Evolutionary conservation across 2,329 filamentous ascomycete genomes (phyloP), one percentile per base, ranked within the genome.

Genomic region (Claviceps cyperi): DNA sequence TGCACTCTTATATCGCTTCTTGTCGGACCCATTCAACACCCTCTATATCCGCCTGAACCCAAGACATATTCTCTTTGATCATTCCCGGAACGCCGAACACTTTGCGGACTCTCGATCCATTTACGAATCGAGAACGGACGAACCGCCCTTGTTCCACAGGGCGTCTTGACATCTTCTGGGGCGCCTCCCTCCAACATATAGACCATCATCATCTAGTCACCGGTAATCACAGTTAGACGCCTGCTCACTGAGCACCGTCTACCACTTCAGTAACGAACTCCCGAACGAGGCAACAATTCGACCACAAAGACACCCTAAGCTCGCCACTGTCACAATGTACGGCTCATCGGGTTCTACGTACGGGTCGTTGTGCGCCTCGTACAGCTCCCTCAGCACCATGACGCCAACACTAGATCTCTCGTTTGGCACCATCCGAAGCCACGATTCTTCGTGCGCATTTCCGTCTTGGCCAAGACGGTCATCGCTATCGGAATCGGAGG

Each of bases 381-480:
- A 73, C 62, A 72, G 70, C 69, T 72, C 69, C 55, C 66, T 73
- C 64, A 66, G 67, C 63, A 60, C 65, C 55, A 57, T 61, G 48
- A 63, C 70, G 1, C 60, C 65, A 40, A 68, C 73, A 58, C 69
- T 75, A 64, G 70, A 73, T 54, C 74, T 75, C 55, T 60, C 66
- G 19, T 60, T 61, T 56, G 66, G 63, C 59, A 66, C 65, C 56
- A 66, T 69, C 55, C 63, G 62, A 54, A 62, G 62, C 41, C 64
- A 67, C 55, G 70, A 72, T 57, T 62, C 66, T 28, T 64, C 64
- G 38, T 79, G 76, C 64, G 77, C 76, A 24, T 80, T 73, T 56
- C 77, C 77, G 28, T 78, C 74, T 22, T 80, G 77, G 77, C 76
- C 76, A 24, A 71, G 75, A 51, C 69, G 76, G 41, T 67, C 70